These are phyloP conservation scores for Calonectria montana DNA, from an alignment of 2,329 filamentous ascomycete genomes.

Conservation along the genomic window DNA sequence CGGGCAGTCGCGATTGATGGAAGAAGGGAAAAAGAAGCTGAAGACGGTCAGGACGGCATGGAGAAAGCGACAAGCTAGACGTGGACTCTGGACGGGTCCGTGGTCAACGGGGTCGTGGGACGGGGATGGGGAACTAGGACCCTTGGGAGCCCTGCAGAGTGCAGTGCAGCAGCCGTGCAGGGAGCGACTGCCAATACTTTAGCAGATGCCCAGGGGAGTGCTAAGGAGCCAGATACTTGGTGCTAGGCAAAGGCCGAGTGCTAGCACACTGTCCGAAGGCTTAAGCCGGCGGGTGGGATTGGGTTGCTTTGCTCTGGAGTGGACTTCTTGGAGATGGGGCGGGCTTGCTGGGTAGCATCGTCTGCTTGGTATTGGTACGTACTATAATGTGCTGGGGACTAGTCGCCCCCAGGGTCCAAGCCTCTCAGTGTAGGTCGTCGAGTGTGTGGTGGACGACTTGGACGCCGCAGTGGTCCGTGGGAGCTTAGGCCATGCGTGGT, in stretches of 20 bases:
- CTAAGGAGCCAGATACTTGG: background rate
- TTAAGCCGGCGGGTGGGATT: slow-evolving; percentile 31
- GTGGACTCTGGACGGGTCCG: slow-evolving; percentile 32
- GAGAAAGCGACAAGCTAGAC: slow-evolving; percentile 29
- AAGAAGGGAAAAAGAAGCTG: slow-evolving; percentile 26
- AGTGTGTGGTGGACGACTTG: slow-evolving; percentile 19
- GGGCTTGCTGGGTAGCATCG: slow-evolving; percentile 30
- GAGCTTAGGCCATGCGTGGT: slow-evolving; percentile 35
- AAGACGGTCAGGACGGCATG: slow-evolving; percentile 32
- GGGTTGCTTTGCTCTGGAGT: slow-evolving; percentile 24
- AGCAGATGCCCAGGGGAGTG: background rate
- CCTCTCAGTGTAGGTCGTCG: slow-evolving; percentile 9
- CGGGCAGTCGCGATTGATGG: slow-evolving; percentile 27
- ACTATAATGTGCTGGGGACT: slow-evolving; percentile 1
- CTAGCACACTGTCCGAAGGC: slow-evolving; percentile 1
- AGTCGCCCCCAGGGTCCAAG: slow-evolving; percentile 17
- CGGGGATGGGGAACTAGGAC: slow-evolving; percentile 33
- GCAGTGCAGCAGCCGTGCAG: slow-evolving; percentile 9
- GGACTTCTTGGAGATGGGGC: slow-evolving; percentile 36
- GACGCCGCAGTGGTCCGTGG: slow-evolving; percentile 23
- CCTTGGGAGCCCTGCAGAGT: slow-evolving; percentile 19
- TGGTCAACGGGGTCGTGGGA: slow-evolving; percentile 19
- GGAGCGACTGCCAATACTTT: slow-evolving; percentile 1
- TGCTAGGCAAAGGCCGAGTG: slow-evolving; percentile 1
- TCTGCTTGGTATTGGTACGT: background rate